Evolutionary conservation across 1,139 yeast genomes (phyloP), one percentile per base, ranked within the genome.

Genomic region (Yamadazyma triangularis): DNA sequence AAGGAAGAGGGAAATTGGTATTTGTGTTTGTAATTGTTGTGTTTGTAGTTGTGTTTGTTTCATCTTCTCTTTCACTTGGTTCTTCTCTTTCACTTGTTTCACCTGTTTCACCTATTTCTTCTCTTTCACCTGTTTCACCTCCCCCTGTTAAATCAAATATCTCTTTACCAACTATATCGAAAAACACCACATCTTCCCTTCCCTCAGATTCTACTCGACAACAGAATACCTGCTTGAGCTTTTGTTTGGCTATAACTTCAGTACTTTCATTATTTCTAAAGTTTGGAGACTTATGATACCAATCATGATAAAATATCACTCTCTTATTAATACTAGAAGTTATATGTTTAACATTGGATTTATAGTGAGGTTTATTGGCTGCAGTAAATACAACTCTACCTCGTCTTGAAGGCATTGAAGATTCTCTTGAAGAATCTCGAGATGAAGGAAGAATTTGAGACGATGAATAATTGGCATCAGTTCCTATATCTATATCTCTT

Each of bases 261-360:
- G 20, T 7, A 18, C 8, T 7, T 7, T 18, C 9, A 18, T 6
- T 7, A 7, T 10, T 8, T 21, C 11, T 8, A 21, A n/a, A n/a
- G 8, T 23, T 23, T 6, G 26, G 29, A 3, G 26, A 15, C 25
- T 54, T 53, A 29, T 52, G 56, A 42, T 51, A 58, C 70, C 70
- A 64, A 36, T 64, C 71, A 24, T 50, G 51, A 44, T 53, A 64
- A 33, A 67, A 61, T 4, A 60, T 32, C 4, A 63, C 36, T 24
- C 64, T 44, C 3, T 56, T 44, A 1, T 56, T 47, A 14, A 61
- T 38, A 11, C 48, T 45, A 11, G 55, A 38, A 20, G 54, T 53
- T 24, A 48, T 27, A 22, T 20, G 21, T 27, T 18, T 15, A 16
- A 19, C 20, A 18, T 18, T 18, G 20, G 6, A 7, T 7, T 18